Evolutionary conservation across 2,329 filamentous ascomycete genomes (phyloP).

Genomic region (Penicillium sp.): DNA sequence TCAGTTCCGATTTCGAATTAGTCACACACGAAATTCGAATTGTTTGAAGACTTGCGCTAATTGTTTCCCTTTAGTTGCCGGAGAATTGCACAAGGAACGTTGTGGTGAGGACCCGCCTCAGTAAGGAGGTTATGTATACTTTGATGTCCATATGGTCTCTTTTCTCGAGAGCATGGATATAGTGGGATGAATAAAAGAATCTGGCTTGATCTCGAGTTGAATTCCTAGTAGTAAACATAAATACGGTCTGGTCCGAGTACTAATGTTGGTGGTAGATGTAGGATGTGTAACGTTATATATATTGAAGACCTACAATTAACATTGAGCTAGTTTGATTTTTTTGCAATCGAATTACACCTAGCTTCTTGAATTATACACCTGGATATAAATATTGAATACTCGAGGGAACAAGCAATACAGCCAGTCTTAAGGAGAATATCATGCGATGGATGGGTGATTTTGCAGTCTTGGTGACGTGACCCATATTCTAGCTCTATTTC

Average conservation of each 20-base stretch:
- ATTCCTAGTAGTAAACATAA: neutral
- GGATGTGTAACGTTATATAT: neutral
- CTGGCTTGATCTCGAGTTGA: neutral
- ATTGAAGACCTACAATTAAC: no score
- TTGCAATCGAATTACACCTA: neutral
- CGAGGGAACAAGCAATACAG: neutral
- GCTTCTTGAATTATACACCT: neutral
- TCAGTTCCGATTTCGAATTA: neutral
- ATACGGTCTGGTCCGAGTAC: neutral
- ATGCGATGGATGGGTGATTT: neutral
- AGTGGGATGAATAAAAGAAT: neutral
- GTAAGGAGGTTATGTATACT: neutral
- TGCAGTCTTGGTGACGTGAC: neutral
- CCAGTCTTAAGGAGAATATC: neutral
- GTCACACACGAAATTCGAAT: neutral
- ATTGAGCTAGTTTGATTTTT: neutral
- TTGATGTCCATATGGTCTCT: neutral
- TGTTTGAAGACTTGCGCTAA: neutral
- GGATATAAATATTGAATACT: neutral
- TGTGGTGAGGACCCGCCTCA: conserved; percentile 5
- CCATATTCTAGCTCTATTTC: neutral
- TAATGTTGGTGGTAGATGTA: neutral
- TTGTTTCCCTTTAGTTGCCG: conserved; percentile 7
- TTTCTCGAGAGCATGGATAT: neutral
- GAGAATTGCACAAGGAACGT: conserved; percentile 11